A percentile compares a stretch with the other conserved stretches of the same genome.
Evolutionary conservation across 1,139 yeast species (phyloP).

Genomic region (Nakaseomyces nivariensis): DNA sequence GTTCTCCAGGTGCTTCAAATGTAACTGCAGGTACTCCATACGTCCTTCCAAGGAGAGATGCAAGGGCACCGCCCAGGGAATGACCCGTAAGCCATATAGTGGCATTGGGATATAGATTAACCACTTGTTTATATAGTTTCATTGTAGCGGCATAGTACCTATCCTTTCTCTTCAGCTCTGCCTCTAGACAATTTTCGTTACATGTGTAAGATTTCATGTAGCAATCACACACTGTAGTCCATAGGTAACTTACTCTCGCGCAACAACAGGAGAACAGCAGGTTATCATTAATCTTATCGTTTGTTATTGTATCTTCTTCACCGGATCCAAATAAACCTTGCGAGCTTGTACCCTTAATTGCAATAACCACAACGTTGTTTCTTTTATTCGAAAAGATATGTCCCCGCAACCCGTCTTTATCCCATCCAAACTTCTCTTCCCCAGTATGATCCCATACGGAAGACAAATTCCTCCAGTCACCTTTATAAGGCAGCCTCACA

Average conservation of each 20-base stretch:
- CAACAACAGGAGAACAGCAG: constrained; percentile 90
- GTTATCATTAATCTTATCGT: constrained; percentile 82
- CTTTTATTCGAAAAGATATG: constrained; percentile 71
- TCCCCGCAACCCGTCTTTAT: constrained; percentile 73
- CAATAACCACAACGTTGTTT: constrained; percentile 60
- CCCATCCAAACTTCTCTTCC: constrained; percentile 66
- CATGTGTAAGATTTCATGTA: constrained; percentile 80
- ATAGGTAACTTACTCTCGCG: constrained; percentile 81
- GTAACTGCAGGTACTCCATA: constrained; percentile 85
- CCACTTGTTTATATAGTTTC: constrained; percentile 68
- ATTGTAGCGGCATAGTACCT: constrained; percentile 74
- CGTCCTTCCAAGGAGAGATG: constrained; percentile 75
- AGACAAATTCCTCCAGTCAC: constrained; percentile 84
- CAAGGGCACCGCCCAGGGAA: constrained; percentile 85
- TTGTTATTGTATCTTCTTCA: constrained; percentile 67
- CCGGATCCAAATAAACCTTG: constrained; percentile 67
- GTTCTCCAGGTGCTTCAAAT: constrained; percentile 90
- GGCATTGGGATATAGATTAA: constrained; percentile 55
- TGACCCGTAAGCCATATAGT: constrained; percentile 92
- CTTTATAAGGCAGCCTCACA: constrained; percentile 61
- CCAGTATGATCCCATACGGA: constrained; percentile 41
- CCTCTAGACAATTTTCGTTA: constrained; percentile 77
- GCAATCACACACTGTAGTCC: constrained; percentile 96
- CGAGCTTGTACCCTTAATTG: constrained; percentile 90
- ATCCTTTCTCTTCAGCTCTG: constrained; percentile 62